Base-by-base conservation (phyloP, 2,329 filamentous ascomycete genomes). In the Cercospora janseana region DNA sequence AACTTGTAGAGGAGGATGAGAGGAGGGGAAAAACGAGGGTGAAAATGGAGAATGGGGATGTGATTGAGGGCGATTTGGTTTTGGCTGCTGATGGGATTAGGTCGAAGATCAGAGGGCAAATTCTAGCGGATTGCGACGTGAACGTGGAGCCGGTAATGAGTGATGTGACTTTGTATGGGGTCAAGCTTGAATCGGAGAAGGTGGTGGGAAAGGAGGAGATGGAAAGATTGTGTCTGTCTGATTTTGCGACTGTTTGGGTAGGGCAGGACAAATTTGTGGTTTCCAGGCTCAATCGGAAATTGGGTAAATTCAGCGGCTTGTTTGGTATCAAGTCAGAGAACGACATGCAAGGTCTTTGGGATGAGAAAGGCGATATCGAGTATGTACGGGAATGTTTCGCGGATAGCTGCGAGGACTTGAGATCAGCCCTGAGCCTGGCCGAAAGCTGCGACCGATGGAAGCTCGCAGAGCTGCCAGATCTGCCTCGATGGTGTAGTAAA, bases 371-470 rank as follows among this genome's bases (percentile, higher is more conserved):
- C n/a, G 50, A 52, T n/a, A 49, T 52, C 13, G 13, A 48, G 12
- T 38, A 38, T 13, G 45, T 52, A 8, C 38, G 50, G 5, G 37
- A 43, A 1, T 48, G 37, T 21, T 52, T 44, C 45, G 40, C 44
- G 20, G 29, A 24, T 12, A 52, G 44, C 16, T 49, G 50, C 29
- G 29, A 45, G 4, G 50, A 52, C 23, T 27, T 52, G 1, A 29
- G 24, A 7, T 21, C 38, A 9, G 23, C 37, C 3, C n/a, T 52
- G 44, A 37, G 20, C 8, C 16, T 48, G 29, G 29, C 49, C 13
- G 38, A 37, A 10, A 37, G 26, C n/a, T 52, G 50, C 13, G 50
- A 52, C 28, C 45, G 50, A 23, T 52, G 50, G 50, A 52, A 49
- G 32, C 31, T 52, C 12, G 49, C 49, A n/a, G 49, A 49, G n/a